Conservation (phyloP, 2,329 filamentous ascomycete genomes). For the Cryphonectria naterciae region DNA sequence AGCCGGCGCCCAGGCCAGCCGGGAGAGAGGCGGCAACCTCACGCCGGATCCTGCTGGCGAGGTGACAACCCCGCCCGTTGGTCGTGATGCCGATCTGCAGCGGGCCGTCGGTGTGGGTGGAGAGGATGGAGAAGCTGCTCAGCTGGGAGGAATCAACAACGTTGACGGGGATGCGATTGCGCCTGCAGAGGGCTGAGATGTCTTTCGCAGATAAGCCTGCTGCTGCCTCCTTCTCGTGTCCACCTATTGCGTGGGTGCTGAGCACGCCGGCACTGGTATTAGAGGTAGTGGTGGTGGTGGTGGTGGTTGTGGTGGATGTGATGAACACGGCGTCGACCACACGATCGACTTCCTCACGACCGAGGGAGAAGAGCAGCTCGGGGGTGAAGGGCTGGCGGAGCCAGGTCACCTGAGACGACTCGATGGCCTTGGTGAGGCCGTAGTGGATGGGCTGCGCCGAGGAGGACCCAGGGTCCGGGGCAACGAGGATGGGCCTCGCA, state of each 20-base stretch:
- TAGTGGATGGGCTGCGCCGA: constrained; percentile 59
- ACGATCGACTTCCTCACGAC: constrained; percentile 74
- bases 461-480: constrained; percentile 48
- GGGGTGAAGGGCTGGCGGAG: constrained; percentile 69
- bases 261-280: constrained; percentile 34
- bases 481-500: constrained; percentile 78
- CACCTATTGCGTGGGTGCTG: constrained; percentile 43
- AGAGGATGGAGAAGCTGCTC: constrained; percentile 88
- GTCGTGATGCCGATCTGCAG: constrained; percentile 95
- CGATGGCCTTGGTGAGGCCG: constrained; percentile 64
- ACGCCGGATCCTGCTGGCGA: constrained; percentile 84
- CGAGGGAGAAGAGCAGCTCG: constrained; percentile 72
- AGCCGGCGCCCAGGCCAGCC: constrained; percentile 72
- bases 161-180: constrained; percentile 87
- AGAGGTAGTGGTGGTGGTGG: neutral
- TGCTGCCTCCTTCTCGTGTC: constrained; percentile 44
- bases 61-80: constrained; percentile 90
- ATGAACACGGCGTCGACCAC: constrained; percentile 95
- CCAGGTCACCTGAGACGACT: constrained; percentile 70
- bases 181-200: constrained; percentile 75
- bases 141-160: constrained; percentile 85
- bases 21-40: constrained; percentile 86
- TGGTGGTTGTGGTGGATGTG: constrained; percentile 48
- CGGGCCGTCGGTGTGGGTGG: constrained; percentile 86
- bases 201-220: constrained; percentile 39